These are phyloP conservation scores for Ramaria sp. DNA, from an alignment of 768 basidiomycete genomes.

Conservation along the genomic window DNA sequence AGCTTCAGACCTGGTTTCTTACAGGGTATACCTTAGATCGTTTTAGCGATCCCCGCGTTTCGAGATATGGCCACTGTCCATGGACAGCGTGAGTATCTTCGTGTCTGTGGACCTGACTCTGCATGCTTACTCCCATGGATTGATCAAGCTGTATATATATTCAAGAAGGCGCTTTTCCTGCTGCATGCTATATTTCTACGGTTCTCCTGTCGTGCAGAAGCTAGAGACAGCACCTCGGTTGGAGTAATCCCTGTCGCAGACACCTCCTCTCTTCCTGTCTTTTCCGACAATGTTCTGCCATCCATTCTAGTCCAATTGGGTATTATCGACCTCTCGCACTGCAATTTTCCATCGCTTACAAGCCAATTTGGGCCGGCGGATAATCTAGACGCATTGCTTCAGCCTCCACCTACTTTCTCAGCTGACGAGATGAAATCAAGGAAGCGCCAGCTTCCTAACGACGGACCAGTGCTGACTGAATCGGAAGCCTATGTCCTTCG, in stretches of 20 bases:
- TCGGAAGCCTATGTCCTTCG: constrained; percentile 65
- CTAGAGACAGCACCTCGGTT: constrained; percentile 21
- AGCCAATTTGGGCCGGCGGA: constrained; percentile 21
- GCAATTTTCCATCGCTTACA: constrained; percentile 10
- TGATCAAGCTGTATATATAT: constrained; percentile 64
- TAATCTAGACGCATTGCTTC: constrained; percentile 31
- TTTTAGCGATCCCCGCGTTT: constrained; percentile 71
- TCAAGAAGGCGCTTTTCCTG: constrained; percentile 84
- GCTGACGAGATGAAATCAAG: constrained; percentile 14
- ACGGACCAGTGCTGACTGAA: constrained; percentile 43
- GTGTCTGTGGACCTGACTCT: background rate
- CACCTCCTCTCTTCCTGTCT: constrained; percentile 50
- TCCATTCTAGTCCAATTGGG: constrained; percentile 73
- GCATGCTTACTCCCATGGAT: background rate
- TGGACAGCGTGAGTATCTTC: constrained; percentile 40
- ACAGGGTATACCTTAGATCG: constrained; percentile 39
- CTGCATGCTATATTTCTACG: constrained; percentile 57
- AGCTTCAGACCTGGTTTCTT: constrained; percentile 4
- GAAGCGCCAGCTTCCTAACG: constrained; percentile 20
- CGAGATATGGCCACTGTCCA: constrained; percentile 63
- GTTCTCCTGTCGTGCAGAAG: constrained; percentile 37
- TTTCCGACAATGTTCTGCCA: constrained; percentile 74
- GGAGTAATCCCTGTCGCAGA: constrained; percentile 53
- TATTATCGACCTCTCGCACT: constrained; percentile 52
- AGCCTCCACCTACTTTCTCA: constrained; percentile 11